Percentiles rank a stretch among this genome's conserved stretches.
Evolutionary conservation across 1,139 yeast genomes (phyloP).

Genomic region (Kluyveromyces sp.): DNA sequence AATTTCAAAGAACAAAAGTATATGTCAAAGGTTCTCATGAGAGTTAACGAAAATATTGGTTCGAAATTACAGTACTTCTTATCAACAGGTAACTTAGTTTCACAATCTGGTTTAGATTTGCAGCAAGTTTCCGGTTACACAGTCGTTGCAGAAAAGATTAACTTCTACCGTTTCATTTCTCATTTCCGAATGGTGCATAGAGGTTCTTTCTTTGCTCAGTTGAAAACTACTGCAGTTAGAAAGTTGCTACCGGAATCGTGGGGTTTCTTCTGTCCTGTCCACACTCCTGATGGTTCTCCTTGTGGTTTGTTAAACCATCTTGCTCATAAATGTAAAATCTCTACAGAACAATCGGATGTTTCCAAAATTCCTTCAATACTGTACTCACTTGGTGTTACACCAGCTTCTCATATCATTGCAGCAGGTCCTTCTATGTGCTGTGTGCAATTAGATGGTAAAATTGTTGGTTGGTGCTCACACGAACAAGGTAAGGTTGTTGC

Average conservation of each 20-base stretch:
- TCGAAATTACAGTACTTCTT: conserved; percentile 88
- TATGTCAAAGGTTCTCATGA: conserved; percentile 67
- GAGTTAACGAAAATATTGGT: conserved; percentile 90
- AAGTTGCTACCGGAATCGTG: conserved; percentile 95
- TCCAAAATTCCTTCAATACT: conserved; percentile 59
- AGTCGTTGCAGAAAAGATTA: conserved; percentile 96
- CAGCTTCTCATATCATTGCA: conserved; percentile 61
- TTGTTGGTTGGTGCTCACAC: conserved; percentile 93
- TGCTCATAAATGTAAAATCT: conserved; percentile 86
- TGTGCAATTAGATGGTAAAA: conserved; percentile 87
- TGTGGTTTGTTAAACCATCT: conserved; percentile 97
- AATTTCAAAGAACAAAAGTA: conserved; percentile 80
- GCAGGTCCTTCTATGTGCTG: conserved; percentile 86
- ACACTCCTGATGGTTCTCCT: conserved; percentile 99
- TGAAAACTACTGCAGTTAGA: conserved; percentile 95
- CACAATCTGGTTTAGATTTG: conserved; percentile 93
- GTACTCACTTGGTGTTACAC: conserved; percentile 71
- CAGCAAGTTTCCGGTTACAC: conserved; percentile 98
- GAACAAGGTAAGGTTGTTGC: conserved; percentile 81
- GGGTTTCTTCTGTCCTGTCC: conserved; percentile 99
- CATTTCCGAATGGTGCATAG: conserved; percentile 99
- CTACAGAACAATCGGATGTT: conserved; percentile 74
- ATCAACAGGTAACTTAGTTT: conserved; percentile 94
- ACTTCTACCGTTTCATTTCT: conserved; percentile 90
- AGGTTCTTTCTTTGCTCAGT: conserved; percentile 98